Percentiles rank a stretch among this genome's conserved stretches.
Conservation (phyloP, 768 basidiomycete genomes). For the Tulasnella sp. region DNA sequence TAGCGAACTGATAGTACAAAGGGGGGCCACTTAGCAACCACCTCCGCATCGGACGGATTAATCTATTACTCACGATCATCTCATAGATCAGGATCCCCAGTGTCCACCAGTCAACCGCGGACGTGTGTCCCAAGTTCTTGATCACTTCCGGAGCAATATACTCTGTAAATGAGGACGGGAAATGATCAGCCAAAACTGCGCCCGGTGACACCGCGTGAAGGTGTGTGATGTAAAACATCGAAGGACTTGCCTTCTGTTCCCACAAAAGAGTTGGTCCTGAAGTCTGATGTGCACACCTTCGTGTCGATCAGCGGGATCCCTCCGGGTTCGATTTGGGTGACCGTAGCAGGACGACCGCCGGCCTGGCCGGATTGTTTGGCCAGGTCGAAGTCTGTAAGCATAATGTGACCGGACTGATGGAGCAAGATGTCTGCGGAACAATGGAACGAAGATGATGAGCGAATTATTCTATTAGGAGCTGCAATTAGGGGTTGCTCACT, state of each 20-base stretch:
- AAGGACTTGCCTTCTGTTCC: slow-evolving; percentile 81
- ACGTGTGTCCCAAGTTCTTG: slow-evolving; percentile 90
- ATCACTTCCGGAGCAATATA: slow-evolving; percentile 99
- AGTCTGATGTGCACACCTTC: slow-evolving; percentile 93
- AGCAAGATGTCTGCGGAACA: slow-evolving; percentile 74
- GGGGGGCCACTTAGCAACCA: slow-evolving; percentile 23
- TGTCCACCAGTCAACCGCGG: slow-evolving; percentile 99
- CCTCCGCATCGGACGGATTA: slow-evolving; percentile 12
- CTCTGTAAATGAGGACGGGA: slow-evolving; percentile 44
- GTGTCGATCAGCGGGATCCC: slow-evolving; percentile 96
- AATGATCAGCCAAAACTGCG: slow-evolving; percentile 3
- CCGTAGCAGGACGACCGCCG: slow-evolving; percentile 76
- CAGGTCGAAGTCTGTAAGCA: slow-evolving; percentile 98
- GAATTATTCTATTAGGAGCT: background rate
- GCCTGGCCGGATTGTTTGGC: slow-evolving; percentile 90
- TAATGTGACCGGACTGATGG: slow-evolving; percentile 97
- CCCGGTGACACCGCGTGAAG: background rate
- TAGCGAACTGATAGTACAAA: slow-evolving; percentile 65
- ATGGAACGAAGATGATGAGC: background rate
- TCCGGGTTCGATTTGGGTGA: slow-evolving; percentile 77
- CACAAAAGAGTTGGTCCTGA: slow-evolving; percentile 97
- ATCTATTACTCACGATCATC: slow-evolving; percentile 60
- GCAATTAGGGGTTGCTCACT: slow-evolving; percentile 53
- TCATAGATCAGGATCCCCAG: slow-evolving; percentile 97
- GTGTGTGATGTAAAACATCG: background rate